Conservation (phyloP, 306 rosid genomes). For the Lagenaria siceraria region DNA sequence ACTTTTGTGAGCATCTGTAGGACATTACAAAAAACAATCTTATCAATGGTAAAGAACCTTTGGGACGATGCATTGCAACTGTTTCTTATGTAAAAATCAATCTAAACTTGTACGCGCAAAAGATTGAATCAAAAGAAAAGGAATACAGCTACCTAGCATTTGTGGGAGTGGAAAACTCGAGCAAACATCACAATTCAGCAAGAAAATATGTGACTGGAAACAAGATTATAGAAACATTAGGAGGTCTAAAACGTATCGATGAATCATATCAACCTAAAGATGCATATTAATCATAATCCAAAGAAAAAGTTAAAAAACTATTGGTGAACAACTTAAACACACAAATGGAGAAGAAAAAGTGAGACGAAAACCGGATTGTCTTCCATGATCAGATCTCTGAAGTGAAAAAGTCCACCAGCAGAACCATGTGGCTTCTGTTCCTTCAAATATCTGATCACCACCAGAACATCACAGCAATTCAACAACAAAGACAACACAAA, state of each 20-base stretch:
- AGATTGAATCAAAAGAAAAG: background rate
- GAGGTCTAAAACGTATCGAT: background rate
- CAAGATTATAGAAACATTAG: conserved; percentile 16
- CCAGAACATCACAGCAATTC: background rate
- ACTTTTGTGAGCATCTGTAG: conserved; percentile 72
- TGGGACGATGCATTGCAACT: too few species aligned
- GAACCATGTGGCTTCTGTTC: conserved; percentile 97
- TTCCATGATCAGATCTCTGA: conserved; percentile 87
- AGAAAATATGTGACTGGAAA: conserved; percentile 70
- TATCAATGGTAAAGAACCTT: background rate
- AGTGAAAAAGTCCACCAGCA: conserved; percentile 86
- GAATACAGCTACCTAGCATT: conserved; percentile 58
- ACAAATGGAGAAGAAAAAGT: conserved; percentile 11
- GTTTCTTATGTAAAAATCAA: background rate
- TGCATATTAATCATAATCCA: background rate
- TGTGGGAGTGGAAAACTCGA: conserved; percentile 82
- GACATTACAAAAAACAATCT: background rate
- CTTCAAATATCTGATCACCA: conserved; percentile 53
- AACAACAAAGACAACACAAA: background rate
- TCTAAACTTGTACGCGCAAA: background rate
- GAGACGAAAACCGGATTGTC: conserved; percentile 54
- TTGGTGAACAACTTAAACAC: background rate
- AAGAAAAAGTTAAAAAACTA: background rate
- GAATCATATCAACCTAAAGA: background rate
- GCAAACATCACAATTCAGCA: conserved; percentile 94